Evolutionary conservation across 495 filamentous ascomycete species (phyloP), one percentile per base, ranked within the genome.

Genomic region (Sporormia fimetaria): DNA sequence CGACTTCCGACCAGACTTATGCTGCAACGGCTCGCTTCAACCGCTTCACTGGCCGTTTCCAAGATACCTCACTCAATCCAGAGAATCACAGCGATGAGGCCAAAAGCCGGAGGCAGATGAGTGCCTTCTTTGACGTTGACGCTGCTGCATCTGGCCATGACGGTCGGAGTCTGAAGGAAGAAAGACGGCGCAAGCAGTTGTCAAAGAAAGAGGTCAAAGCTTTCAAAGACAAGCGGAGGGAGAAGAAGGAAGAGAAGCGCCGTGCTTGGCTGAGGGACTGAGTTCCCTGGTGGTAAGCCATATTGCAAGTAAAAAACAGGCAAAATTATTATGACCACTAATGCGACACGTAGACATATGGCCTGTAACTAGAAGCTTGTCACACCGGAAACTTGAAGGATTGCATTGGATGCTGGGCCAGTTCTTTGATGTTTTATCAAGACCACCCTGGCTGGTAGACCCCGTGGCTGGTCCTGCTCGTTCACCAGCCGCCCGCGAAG

Each of bases 121-220:
- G 79, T 56, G 84, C 87, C 7, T 98, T 78, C 63, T 98, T 94
- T 56, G 92, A 96, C 55, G 90, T 96, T n/a, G 90, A 96, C 64
- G 83, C 87, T 8, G 88, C 87, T 15, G 92, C 92, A 1, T 95
- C 95, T 57, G 76, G 72, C 47, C 90, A 98, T 51, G 81, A 94
- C 54, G 90, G 90, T 5, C 74, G 83, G 40, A 94, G 86, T 57
- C 63, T 98, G 35, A 92, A 88, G 62, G 90, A 84, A 6, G 90
- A 98, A 64, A 68, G 87, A 21, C 76, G 79, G 28, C 77, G 76
- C n/a, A 87, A 86, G 70, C 94, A 87, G 66, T 66, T 93, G 27
- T 82, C 62, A 22, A 92, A 83, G 70, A 67, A 79, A 45, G 85
- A 95, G 59, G 58, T 98, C 27, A 77, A 76, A 63, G 71, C 73